Conservation (phyloP, 1,284 basidiomycete species). For the Sanghuangporus weigelae region DNA sequence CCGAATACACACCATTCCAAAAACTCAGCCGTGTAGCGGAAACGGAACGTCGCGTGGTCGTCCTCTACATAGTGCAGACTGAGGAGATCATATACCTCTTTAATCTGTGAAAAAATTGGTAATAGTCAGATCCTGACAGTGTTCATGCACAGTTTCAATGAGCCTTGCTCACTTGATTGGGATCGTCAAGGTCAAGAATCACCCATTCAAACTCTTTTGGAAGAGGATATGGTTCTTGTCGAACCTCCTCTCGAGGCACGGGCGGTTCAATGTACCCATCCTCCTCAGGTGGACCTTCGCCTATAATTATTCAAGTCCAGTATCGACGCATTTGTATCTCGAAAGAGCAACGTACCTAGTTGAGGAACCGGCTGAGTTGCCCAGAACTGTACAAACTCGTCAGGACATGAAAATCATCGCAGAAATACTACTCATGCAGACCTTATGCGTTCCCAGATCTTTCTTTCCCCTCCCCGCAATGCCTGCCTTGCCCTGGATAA, state of each 20-base stretch:
- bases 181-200: constrained; percentile 75
- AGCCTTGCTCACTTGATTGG: constrained; percentile 49
- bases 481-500: constrained; percentile 65
- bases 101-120: constrained; percentile 48
- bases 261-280: constrained; percentile 91
- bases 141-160: background rate
- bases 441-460: constrained; percentile 84
- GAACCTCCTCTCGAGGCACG: constrained; percentile 72
- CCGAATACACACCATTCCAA: constrained; percentile 70
- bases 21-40: constrained; percentile 95
- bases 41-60: constrained; percentile 91
- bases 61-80: constrained; percentile 97
- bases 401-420: constrained; percentile 9
- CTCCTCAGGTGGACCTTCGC: constrained; percentile 57
- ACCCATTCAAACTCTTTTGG: constrained; percentile 96
- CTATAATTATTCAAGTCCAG: constrained; percentile 31
- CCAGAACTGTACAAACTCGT: constrained; percentile 70
- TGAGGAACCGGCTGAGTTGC: constrained; percentile 94
- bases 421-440: background rate
- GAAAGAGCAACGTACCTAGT: constrained; percentile 39
- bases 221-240: constrained; percentile 82
- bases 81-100: constrained; percentile 90
- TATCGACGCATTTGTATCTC: background rate
- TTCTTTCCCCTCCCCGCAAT: constrained; percentile 69
- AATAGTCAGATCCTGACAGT: background rate